Base-by-base conservation (phyloP, 129 eudicot species). In the Chrysanthemum lavandulifolium region DNA sequence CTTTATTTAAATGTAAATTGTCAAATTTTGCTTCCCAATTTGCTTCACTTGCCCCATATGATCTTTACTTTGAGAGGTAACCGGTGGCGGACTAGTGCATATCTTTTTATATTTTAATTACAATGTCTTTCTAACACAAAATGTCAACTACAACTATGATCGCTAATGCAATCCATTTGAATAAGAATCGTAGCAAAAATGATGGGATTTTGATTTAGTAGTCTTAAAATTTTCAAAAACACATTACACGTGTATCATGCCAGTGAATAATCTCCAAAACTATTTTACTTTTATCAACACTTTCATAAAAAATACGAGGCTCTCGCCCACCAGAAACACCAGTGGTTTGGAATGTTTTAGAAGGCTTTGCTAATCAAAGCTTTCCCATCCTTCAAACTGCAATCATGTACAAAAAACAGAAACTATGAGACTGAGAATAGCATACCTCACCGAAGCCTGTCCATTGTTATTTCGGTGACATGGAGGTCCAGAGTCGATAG, bases 341-440 rank as follows among this genome's bases (percentile, higher is more conserved):
- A 90, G 79, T 82, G 90, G 96, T 81, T 90, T 94, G 57, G 89
- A 91, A 84, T 90, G 92, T 76, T 88, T 94, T 56, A 77, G 65
- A 33, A 88, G 70, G 16, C 97, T 19, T 19, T 19, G 87, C 84
- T 86, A 80, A 15, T 94, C 96, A 68, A 94, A 94, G 72, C 84
- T 85, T 65, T 80, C 96, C 98, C 97, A 94, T 50, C 98, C 98
- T 74, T 94, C 97, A 80, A 85, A 81, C 98, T 93, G 86, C 57
- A 51, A 53, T 60, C 62, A 47, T 23, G 6, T 27, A 29, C 76
- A 78, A 15, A 15, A 18, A 9, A 78, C 29, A 27, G 29, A 27
- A 27, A 18, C n/a, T 18, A 31, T 11, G 2, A n/a, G n/a, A 19
- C 47, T n/a, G 65, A 69, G 51, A 68, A 9, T 45, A 13, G 53